These are phyloP conservation scores for Polytrichum commune DNA, from an alignment of 225 moss, liverwort and hornwort genomes.

Conservation along the genomic window DNA sequence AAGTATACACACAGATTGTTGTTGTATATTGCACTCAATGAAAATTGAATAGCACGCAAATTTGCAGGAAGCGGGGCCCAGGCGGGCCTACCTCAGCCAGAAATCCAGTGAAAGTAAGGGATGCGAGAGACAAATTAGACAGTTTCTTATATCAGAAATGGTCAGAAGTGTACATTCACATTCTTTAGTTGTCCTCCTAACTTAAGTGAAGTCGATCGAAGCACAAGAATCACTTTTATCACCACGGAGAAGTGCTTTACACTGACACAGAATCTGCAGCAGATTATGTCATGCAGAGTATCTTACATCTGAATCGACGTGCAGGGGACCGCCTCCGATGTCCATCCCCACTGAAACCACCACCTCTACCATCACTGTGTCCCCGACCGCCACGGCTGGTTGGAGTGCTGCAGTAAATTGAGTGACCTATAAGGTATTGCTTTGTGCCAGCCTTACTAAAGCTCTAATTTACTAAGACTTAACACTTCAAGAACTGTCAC, in stretches of 20 bases:
- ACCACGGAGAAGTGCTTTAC: no score
- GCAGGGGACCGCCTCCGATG: slow-evolving; percentile 40
- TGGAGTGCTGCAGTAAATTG: slow-evolving; percentile 23
- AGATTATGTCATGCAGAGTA: neutral
- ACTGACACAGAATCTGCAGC: neutral
- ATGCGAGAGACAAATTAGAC: no score
- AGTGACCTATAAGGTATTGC: no score
- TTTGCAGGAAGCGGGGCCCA: neutral
- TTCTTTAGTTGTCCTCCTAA: no score
- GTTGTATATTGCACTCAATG: neutral
- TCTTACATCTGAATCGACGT: slow-evolving; percentile 47
- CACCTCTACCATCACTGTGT: slow-evolving; percentile 33
- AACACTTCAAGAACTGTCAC: no score
- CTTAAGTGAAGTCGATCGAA: no score
- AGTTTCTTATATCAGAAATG: no score
- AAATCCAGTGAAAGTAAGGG: neutral
- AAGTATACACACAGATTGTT: neutral
- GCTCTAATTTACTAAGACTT: no score
- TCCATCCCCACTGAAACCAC: slow-evolving; percentile 37
- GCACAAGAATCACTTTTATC: no score
- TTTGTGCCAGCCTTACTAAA: no score
- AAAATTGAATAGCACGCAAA: neutral
- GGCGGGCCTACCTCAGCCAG: neutral
- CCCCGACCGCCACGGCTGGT: slow-evolving; percentile 17
- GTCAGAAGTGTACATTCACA: no score